Evolutionary conservation across 2,329 filamentous ascomycete genomes (phyloP), one percentile per base, ranked within the genome.

Genomic region (Fusarium sp.): DNA sequence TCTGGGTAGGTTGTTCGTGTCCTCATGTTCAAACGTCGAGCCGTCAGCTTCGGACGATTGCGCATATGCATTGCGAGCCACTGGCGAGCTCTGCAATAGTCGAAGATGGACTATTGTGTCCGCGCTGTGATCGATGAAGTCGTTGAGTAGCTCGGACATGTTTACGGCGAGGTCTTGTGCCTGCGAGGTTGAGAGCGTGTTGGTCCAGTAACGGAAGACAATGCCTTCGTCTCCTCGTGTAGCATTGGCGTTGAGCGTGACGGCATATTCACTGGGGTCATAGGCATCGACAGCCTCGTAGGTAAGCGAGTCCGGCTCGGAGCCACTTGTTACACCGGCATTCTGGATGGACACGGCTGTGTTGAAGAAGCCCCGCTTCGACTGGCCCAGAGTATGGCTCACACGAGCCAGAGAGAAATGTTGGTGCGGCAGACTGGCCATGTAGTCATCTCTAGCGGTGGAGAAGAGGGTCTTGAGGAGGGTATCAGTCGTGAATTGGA

Each of bases 381-480:
- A 57, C 1, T 77, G 68, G 14, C 73, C 70, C 6, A 81, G 24
- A 8, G 74, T 68, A 53, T 80, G 78, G 63, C 84, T 85, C 13
- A 86, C 83, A 39, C 82, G 82, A 14, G 84, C 84, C 6, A 86
- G 78, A 7, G 86, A 88, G 69, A 86, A 87, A 62, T 82, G 83
- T 57, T 89, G 87, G 70, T 88, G 83, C 2, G 83, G 80, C 63
- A 89, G 81, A 58, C 69, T 71, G 18, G 55, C 55, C 24, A 72
- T 47, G 7, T 71, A 72, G 7, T 71, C 64, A 12, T 69, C 35
- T 35, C 64, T 69, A 14, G 69, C 59, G 14, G 56, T 83, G 82
- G 48, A n/a, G 1, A 87, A 88, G 75, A 18, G 80, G 60, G 50
- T 81, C 61, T 73, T 78, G 55, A 64, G 80, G 65, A 59, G 70